Percentiles rank a stretch among this genome's conserved stretches.
These are phyloP conservation scores for Lathyrus tuberosus DNA, from an alignment of 306 rosid genomes.

Conservation along the genomic window DNA sequence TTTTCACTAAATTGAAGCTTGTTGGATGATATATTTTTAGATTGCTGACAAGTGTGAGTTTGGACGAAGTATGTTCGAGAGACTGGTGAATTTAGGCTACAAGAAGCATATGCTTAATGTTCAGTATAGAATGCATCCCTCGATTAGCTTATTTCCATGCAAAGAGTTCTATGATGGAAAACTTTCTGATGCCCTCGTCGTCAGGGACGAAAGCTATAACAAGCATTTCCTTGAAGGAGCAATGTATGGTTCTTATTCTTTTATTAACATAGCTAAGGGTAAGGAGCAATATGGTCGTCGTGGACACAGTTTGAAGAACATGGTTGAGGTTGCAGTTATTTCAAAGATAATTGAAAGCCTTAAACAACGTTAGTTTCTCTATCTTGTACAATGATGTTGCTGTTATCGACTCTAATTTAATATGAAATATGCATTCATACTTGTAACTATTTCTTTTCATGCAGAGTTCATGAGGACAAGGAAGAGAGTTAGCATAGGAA, in stretches of 20 bases:
- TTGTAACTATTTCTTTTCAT: neutral
- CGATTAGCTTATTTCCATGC: slow-evolving; percentile 49
- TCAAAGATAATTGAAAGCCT: slow-evolving; percentile 53
- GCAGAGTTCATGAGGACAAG: slow-evolving; percentile 1
- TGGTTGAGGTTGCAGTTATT: slow-evolving; percentile 53
- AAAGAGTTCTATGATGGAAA: slow-evolving; percentile 42
- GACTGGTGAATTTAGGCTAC: slow-evolving; percentile 42
- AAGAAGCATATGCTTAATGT: slow-evolving; percentile 44
- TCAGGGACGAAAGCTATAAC: slow-evolving; percentile 17
- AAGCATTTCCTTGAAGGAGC: slow-evolving; percentile 37
- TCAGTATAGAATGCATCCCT: slow-evolving; percentile 59
- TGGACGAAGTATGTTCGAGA: slow-evolving; percentile 57
- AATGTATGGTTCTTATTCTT: slow-evolving; percentile 45
- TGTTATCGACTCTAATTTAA: slow-evolving; percentile 12
- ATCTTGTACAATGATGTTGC: slow-evolving; percentile 6
- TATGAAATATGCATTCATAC: neutral
- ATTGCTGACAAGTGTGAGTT: slow-evolving; percentile 44
- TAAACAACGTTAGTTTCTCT: slow-evolving; percentile 42
- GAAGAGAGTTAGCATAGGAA: slow-evolving; percentile 56
- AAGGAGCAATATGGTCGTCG: slow-evolving; percentile 39
- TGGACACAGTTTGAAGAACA: slow-evolving; percentile 45
- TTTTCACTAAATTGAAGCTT: neutral
- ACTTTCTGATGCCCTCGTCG: slow-evolving; percentile 41
- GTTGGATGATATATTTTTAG: slow-evolving; percentile 10
- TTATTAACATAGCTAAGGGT: slow-evolving; percentile 44